These are phyloP conservation scores for Glomus cerebriforme DNA, from an alignment of 192 early-diverging fungal genomes.

Conservation along the genomic window DNA sequence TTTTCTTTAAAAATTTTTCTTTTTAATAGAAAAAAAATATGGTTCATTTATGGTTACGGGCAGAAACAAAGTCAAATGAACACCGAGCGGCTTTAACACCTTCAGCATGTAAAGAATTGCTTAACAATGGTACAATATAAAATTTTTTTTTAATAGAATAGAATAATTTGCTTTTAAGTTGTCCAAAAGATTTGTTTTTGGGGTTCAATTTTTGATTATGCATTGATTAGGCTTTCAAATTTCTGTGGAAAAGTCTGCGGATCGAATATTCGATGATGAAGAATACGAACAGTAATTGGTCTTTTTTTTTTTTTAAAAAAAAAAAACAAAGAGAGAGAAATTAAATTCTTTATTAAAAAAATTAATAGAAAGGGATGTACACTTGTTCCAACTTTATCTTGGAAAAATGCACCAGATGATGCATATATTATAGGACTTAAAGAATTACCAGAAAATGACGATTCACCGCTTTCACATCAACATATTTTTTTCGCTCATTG, in stretches of 20 bases:
- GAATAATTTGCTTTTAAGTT: background rate
- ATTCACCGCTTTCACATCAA: slow-evolving; percentile 82
- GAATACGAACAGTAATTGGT: slow-evolving; percentile 76
- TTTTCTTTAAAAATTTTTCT: too few species aligned
- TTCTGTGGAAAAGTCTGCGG: slow-evolving; percentile 80
- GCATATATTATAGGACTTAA: slow-evolving; percentile 97
- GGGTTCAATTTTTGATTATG: background rate
- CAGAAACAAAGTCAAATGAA: slow-evolving; percentile 98
- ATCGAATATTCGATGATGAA: slow-evolving; percentile 86
- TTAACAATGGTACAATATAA: slow-evolving; percentile 57
- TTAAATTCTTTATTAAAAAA: background rate
- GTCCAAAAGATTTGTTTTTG: background rate
- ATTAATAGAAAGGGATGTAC: slow-evolving; percentile 70
- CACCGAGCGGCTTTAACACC: slow-evolving; percentile 93
- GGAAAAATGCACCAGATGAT: slow-evolving; percentile 85
- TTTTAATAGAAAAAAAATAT: slow-evolving; percentile 11
- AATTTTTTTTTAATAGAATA: background rate
- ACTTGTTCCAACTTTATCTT: slow-evolving; percentile 75
- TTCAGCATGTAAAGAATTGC: slow-evolving; percentile 73
- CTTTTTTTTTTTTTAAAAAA: background rate
- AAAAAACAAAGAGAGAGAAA: background rate
- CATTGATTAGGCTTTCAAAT: slow-evolving; percentile 69
- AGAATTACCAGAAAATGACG: slow-evolving; percentile 94
- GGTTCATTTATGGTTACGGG: slow-evolving; percentile 89
- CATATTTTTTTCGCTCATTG: slow-evolving; percentile 99